phyloP scores from a whole-genome alignment of 768 basidiomycete genomes.

The Auricularia auricula-judae region DNA sequence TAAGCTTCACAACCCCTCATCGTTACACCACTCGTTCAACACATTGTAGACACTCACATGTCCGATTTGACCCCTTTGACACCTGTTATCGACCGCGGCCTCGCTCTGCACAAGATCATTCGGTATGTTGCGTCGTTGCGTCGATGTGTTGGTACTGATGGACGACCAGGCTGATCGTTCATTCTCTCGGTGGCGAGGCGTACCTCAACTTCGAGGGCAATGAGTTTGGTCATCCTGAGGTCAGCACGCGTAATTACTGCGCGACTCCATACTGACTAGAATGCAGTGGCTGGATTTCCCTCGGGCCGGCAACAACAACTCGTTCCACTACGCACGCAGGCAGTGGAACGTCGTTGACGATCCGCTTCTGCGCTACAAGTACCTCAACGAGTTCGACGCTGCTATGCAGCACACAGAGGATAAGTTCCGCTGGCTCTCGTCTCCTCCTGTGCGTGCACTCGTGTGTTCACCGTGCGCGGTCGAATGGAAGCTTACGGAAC shows the following conservation, averaged over 20 bases:
- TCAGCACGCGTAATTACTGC: conserved; percentile 19
- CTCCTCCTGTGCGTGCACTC: conserved; percentile 50
- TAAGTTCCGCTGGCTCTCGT: conserved; percentile 74
- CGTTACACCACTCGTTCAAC: neutral
- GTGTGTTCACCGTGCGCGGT: neutral
- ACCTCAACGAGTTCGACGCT: conserved; percentile 85
- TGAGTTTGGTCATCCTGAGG: conserved; percentile 98
- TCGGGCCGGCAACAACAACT: conserved; percentile 87
- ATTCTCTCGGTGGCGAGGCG: conserved; percentile 91
- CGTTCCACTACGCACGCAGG: conserved; percentile 92
- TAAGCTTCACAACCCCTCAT: conserved; percentile 27
- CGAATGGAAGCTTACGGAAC: neutral
- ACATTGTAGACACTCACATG: conserved; percentile 78
- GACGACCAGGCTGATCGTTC: conserved; percentile 62
- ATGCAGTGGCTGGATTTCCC: conserved; percentile 98
- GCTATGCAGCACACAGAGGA: conserved; percentile 83
- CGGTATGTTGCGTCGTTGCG: conserved; percentile 37
- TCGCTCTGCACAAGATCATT: conserved; percentile 96
- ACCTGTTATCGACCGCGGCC: conserved; percentile 73
- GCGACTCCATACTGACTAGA: neutral
- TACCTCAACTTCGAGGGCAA: conserved; percentile 98
- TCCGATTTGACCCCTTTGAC: conserved; percentile 77
- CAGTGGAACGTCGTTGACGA: conserved; percentile 97
- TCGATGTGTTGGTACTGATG: conserved; percentile 4
- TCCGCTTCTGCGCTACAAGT: conserved; percentile 74